Base-by-base conservation (phyloP, 306 rosid genomes). In the Glycine soja region DNA sequence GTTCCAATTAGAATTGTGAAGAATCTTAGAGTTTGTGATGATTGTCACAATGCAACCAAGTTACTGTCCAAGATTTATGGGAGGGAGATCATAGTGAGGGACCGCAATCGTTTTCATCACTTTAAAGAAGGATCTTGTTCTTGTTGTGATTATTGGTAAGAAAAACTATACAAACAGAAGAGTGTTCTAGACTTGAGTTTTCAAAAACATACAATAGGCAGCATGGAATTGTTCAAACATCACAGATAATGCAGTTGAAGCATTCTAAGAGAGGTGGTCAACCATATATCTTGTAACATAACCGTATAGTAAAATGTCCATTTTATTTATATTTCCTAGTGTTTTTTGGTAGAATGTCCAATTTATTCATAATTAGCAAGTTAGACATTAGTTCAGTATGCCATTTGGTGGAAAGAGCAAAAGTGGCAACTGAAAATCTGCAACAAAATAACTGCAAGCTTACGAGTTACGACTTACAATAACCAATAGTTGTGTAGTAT, bases 41-140 rank as follows among this genome's bases (percentile, higher is more conserved):
- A 91, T 58, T 91, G 97, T 63, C 97, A 91, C 50, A 65, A 81
- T 19, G 92, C 86, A 57, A 90, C 90, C 18, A 91, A 88, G 86
- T 70, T 91, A 42, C 80, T 91, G 63, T 91, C 93, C 10, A 90
- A 80, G 77, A 84, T 88, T 57, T 91, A 89, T 82, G 87, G 81
- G 72, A 87, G 97, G 70, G 80, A 77, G 61, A 90, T 91, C 73
- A 77, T 82, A 45, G 92, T 90, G 13, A 85, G 93, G 81, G 97
- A 91, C 43, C 92, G 92, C 10, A 87, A 78, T 76, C 90, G 97
- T 18, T 89, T 91, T 80, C 93, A 91, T 80, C 97, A 87, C 63
- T 90, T 91, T 78, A 75, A 66, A 63, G 91, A 91, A 50, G 94
- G 91, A 75, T 75, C 67, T 58, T 91, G 66, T 72, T 72, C 64